Conservation (phyloP, 345 rosid species). For the Salix purpurea region DNA sequence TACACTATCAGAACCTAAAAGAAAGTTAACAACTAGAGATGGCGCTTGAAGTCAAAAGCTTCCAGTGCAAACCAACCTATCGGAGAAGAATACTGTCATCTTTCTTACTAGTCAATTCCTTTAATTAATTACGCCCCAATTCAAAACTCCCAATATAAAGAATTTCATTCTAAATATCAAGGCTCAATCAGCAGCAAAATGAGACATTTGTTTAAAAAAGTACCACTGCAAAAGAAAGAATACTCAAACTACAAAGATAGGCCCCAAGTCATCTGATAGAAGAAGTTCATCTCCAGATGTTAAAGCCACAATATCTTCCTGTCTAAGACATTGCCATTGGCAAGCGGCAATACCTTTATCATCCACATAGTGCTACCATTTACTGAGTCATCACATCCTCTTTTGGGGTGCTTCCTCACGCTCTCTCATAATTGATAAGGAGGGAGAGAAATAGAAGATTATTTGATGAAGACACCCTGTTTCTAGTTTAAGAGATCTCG, state of each 20-base stretch:
- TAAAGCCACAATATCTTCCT: neutral
- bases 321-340: neutral
- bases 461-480: too few species aligned
- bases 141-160: neutral
- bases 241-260: neutral
- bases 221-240: neutral
- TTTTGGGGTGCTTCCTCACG: neutral
- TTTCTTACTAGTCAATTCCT: neutral
- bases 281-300: neutral
- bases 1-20: neutral
- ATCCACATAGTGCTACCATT: neutral
- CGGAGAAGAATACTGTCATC: neutral
- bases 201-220: neutral
- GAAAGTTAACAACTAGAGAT: neutral
- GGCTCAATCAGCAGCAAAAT: slow-evolving; percentile 7
- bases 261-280: slow-evolving; percentile 6
- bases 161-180: neutral
- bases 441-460: neutral
- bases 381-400: neutral
- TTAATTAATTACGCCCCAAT: neutral
- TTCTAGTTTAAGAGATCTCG: too few species aligned
- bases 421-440: neutral
- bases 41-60: neutral
- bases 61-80: neutral
- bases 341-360: neutral